Conservation (phyloP, 257 asterid species). For the Jasminum sambac region DNA sequence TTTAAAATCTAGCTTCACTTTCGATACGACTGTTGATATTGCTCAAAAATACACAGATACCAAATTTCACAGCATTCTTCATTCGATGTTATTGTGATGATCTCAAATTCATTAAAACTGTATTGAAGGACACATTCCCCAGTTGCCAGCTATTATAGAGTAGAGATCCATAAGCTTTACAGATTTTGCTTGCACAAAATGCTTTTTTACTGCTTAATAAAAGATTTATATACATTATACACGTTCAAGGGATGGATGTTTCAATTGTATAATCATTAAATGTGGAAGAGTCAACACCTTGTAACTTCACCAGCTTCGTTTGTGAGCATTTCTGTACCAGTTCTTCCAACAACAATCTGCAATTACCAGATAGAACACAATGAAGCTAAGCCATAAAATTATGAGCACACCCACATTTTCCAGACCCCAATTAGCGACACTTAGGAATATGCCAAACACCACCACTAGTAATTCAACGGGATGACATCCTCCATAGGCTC, state of each 20-base stretch:
- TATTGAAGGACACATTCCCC: not conserved
- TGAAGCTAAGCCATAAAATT: slow-evolving; percentile 13
- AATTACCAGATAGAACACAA: slow-evolving; percentile 23
- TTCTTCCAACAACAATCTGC: slow-evolving; percentile 96
- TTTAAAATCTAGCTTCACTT: slow-evolving; percentile 6
- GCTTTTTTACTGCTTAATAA: not conserved
- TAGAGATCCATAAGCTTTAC: slow-evolving; percentile 9
- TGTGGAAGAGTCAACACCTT: slow-evolving; percentile 43
- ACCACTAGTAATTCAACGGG: not conserved
- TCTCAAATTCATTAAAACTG: not conserved
- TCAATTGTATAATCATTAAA: slow-evolving; percentile 3
- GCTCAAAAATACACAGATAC: not conserved
- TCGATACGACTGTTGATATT: not conserved
- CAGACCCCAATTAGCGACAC: not conserved
- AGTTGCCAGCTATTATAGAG: not conserved
- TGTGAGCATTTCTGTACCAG: slow-evolving; percentile 89
- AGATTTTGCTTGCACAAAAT: not conserved
- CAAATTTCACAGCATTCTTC: not conserved
- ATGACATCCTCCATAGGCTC: not conserved
- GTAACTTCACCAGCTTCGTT: slow-evolving; percentile 99
- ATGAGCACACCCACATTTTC: not conserved
- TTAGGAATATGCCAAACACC: not conserved
- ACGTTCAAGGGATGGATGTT: not conserved
- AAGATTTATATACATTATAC: slow-evolving; percentile 3
- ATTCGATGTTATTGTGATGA: not conserved